phyloP scores from a whole-genome alignment of 164 flowering plant species.

The Liriodendron chinense region DNA sequence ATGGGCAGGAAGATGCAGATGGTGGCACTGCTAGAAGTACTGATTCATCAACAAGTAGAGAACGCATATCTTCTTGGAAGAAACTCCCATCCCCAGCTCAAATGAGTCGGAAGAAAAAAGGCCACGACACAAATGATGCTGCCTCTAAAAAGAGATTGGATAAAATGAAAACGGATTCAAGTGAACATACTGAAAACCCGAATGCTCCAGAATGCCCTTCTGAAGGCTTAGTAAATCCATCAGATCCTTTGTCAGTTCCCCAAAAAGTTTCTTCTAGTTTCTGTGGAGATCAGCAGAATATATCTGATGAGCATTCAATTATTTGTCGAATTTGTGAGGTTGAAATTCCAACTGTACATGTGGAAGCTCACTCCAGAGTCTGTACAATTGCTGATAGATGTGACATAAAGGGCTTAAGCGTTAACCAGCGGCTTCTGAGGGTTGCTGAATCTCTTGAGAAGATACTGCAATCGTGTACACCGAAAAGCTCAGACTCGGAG shows the following conservation, averaged over 20 bases:
- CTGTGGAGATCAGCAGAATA: constrained; percentile 52
- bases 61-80: constrained; percentile 93
- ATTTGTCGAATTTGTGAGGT: constrained; percentile 97
- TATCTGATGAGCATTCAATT: constrained; percentile 59
- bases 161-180: constrained; percentile 20
- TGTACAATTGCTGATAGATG: constrained; percentile 95
- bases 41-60: constrained; percentile 63
- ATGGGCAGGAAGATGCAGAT: constrained; percentile 37
- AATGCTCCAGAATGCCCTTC: constrained; percentile 32
- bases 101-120: constrained; percentile 59
- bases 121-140: constrained; percentile 31
- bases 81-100: constrained; percentile 79
- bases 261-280: constrained; percentile 50
- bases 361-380: constrained; percentile 91
- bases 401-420: constrained; percentile 83
- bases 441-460: constrained; percentile 85
- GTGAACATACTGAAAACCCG: constrained; percentile 26
- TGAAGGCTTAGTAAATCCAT: constrained; percentile 16
- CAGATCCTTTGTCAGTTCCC: constrained; percentile 31
- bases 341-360: constrained; percentile 87
- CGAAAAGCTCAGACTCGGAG: constrained; percentile 49
- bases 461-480: constrained; percentile 70
- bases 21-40: constrained; percentile 62
- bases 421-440: constrained; percentile 87
- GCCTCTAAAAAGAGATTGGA: constrained; percentile 38